Base-by-base conservation (phyloP, 2,329 filamentous ascomycete genomes). In the Cercospora zeina region DNA sequence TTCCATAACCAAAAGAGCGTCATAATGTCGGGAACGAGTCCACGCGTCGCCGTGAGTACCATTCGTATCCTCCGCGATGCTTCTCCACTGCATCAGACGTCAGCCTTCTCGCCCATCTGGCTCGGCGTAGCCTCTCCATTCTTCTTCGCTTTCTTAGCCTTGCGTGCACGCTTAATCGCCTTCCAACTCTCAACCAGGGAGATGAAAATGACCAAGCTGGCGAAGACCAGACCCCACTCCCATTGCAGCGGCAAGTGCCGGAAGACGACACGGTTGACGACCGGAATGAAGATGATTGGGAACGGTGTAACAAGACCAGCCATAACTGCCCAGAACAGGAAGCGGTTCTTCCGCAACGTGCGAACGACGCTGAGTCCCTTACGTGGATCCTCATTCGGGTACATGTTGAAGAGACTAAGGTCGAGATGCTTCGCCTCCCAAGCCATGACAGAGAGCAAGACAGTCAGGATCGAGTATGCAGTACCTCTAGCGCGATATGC, bases 401-500 rank as follows among this genome's bases (percentile, higher is more conserved):
- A 76, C 68, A 81, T 75, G 68, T 79, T 79, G 71, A 80, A 80
- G 3, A 80, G 69, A 7, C 73, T 74, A 49, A 77, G 75, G 13
- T 75, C 73, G 36, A 80, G 77, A 62, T 80, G 77, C 65, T 80
- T 80, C 61, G 79, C 77, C 68, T 81, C 78, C 77, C 77, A 79
- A 1, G 79, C 79, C n/a, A 78, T 79, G 66, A 79, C 72, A 21
- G 79, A 77, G 9, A 79, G 74, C 0, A 79, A 69, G 3, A 78
- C 74, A 0, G 78, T 80, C 11, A 81, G 76, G 19, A 77, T 77
- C 0, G 75, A 73, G 70, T 79, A 81, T 0, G 78, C 78, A 0
- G 79, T 80, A 1, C 77, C 78, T 19, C 79, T 74, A 4, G 78
- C 78, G 19, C 78, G 77, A 70, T 78, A 81, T 0, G 78, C 76